Conservation (phyloP, 2,329 filamentous ascomycete genomes). For the Fusarium annulatum region DNA sequence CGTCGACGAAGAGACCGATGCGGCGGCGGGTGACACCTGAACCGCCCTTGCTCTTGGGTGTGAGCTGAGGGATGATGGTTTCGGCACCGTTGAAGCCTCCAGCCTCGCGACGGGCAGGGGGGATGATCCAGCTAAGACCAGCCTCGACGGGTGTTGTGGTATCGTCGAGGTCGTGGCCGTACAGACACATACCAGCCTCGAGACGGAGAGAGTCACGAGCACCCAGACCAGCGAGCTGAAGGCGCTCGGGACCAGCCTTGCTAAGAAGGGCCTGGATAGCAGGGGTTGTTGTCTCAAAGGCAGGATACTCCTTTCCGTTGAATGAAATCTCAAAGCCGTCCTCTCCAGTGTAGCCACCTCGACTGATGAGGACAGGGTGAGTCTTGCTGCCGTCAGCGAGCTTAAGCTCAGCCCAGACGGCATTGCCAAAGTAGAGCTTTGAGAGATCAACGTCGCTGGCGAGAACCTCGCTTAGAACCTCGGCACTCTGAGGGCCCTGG, state of each 20-base stretch:
- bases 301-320: slow-evolving; percentile 55
- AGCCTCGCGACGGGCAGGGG: slow-evolving; percentile 74
- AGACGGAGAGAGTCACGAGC: slow-evolving; percentile 92
- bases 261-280: slow-evolving; percentile 76
- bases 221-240: slow-evolving; percentile 88
- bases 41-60: slow-evolving; percentile 77
- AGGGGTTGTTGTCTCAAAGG: slow-evolving; percentile 58
- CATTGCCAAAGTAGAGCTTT: slow-evolving; percentile 84
- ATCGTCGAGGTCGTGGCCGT: slow-evolving; percentile 96
- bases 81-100: slow-evolving; percentile 89
- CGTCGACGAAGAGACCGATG: slow-evolving; percentile 84
- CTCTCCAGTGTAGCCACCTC: slow-evolving; percentile 96
- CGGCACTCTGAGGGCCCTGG: slow-evolving; percentile 83
- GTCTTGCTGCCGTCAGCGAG: slow-evolving; percentile 62
- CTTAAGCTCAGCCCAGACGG: slow-evolving; percentile 72
- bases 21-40: slow-evolving; percentile 76
- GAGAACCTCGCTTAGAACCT: slow-evolving; percentile 74
- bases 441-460: slow-evolving; percentile 66
- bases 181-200: slow-evolving; percentile 99
- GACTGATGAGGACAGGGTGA: slow-evolving; percentile 72
- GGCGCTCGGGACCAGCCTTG: slow-evolving; percentile 67
- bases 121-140: slow-evolving; percentile 80
- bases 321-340: slow-evolving; percentile 98
- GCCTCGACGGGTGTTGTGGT: slow-evolving; percentile 69
- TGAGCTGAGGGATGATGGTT: slow-evolving; percentile 80